Conservation (phyloP, 2,329 filamentous ascomycete genomes). For the Apiospora kogelbergensis region DNA sequence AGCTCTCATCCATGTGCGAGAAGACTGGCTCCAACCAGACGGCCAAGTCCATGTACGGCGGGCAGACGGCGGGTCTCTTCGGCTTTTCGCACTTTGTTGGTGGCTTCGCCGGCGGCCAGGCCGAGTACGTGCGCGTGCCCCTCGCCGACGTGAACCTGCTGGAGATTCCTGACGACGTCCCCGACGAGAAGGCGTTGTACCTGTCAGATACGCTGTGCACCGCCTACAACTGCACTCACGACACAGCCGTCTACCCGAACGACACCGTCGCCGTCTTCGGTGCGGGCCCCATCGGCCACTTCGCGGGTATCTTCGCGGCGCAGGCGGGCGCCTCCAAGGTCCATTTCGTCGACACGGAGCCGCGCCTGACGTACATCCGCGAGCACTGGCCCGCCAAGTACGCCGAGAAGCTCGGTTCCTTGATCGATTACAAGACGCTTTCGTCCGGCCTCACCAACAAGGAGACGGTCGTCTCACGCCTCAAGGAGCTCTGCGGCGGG, state of each 20-base stretch:
- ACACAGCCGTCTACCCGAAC: slow-evolving; percentile 75
- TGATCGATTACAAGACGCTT: slow-evolving; percentile 66
- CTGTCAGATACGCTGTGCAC: slow-evolving; percentile 80
- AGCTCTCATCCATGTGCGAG: slow-evolving; percentile 78
- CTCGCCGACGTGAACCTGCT: slow-evolving; percentile 79
- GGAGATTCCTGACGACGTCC: slow-evolving; percentile 73
- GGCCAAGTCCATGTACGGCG: slow-evolving; percentile 75
- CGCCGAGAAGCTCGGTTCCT: slow-evolving; percentile 54
- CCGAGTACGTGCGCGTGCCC: slow-evolving; percentile 83
- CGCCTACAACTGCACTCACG: slow-evolving; percentile 78
- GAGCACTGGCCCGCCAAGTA: slow-evolving; percentile 54
- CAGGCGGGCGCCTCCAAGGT: slow-evolving; percentile 72
- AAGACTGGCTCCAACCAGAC: slow-evolving; percentile 74
- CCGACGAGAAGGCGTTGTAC: slow-evolving; percentile 82
- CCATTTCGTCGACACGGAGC: slow-evolving; percentile 76
- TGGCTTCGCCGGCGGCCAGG: slow-evolving; percentile 84
- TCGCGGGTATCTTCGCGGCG: slow-evolving; percentile 74
- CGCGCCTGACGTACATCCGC: slow-evolving; percentile 68
- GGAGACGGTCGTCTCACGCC: slow-evolving; percentile 64
- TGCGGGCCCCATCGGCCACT: slow-evolving; percentile 84
- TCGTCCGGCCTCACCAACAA: slow-evolving; percentile 57
- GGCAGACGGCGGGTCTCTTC: slow-evolving; percentile 71
- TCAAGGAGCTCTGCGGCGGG: slow-evolving; percentile 72
- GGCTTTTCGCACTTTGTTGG: slow-evolving; percentile 79
- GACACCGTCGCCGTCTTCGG: slow-evolving; percentile 83